A percentile compares a stretch with the other conserved stretches of the same genome.
These are phyloP conservation scores for Phytophthora fragariae DNA, from an alignment of 352 stramenopile genomes.

Conservation along the genomic window DNA sequence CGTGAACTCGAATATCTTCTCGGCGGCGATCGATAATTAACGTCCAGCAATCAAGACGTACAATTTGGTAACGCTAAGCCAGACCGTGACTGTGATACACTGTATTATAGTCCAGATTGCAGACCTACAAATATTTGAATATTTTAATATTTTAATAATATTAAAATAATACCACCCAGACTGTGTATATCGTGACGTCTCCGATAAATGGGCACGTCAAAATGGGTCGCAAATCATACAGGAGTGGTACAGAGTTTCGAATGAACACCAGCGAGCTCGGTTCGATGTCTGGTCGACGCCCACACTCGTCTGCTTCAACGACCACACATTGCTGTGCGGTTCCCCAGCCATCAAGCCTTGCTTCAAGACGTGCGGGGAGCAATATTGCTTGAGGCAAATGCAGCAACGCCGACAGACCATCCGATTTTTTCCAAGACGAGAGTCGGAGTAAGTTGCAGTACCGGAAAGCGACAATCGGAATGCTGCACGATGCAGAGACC, in stretches of 20 bases:
- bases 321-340: neutral
- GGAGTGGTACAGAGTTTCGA: constrained; percentile 11
- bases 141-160: no score
- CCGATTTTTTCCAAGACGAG: neutral
- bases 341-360: no score
- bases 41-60: no score
- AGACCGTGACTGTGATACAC: no score
- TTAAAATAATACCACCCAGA: no score
- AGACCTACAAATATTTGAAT: no score
- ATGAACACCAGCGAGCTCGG: neutral
- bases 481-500: neutral
- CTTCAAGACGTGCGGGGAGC: no score
- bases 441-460: constrained; percentile 1
- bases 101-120: no score
- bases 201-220: neutral
- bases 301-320: constrained; percentile 14
- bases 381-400: no score
- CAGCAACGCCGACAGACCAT: neutral
- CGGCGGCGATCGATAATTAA: no score
- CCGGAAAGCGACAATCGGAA: neutral
- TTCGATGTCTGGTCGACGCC: neutral
- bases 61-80: no score
- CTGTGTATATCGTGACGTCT: neutral
- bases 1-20: no score
- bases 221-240: constrained; percentile 11